These are phyloP conservation scores for Stellera chamaejasme DNA, from an alignment of 345 rosid genomes.

Conservation along the genomic window DNA sequence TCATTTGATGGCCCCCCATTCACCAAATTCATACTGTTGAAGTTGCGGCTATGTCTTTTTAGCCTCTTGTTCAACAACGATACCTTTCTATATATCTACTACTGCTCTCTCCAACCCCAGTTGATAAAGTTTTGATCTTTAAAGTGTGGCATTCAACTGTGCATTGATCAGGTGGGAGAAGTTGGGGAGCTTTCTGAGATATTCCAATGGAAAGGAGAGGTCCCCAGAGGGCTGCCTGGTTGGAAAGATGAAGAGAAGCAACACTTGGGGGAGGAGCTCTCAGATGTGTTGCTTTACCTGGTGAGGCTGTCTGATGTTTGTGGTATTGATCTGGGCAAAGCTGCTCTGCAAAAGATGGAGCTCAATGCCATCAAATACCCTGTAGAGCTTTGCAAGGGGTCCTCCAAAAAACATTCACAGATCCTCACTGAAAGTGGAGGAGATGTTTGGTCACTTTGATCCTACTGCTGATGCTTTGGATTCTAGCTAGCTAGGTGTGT, in stretches of 20 bases:
- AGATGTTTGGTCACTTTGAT: too few species aligned
- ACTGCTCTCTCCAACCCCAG: background rate
- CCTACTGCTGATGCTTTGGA: too few species aligned
- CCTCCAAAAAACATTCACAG: conserved; percentile 5
- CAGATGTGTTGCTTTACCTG: conserved; percentile 57
- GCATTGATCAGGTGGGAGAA: conserved; percentile 48
- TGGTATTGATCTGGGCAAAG: conserved; percentile 50
- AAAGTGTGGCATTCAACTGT: background rate
- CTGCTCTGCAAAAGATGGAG: conserved; percentile 12
- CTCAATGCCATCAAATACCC: conserved; percentile 18
- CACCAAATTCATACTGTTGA: too few species aligned
- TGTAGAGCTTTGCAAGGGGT: conserved; percentile 8
- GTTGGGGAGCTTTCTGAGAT: conserved; percentile 62
- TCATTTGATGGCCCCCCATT: background rate
- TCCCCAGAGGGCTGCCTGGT: conserved; percentile 44
- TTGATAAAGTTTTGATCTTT: background rate
- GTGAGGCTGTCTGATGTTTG: conserved; percentile 48
- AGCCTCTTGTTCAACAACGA: background rate
- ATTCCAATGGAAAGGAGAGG: conserved; percentile 70
- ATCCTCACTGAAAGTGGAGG: background rate
- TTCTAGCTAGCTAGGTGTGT: too few species aligned
- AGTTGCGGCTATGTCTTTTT: background rate
- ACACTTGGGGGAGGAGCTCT: conserved; percentile 53
- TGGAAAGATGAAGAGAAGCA: conserved; percentile 46
- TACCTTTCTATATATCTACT: conserved; percentile 4